Evolutionary conservation across 1,139 yeast species (phyloP).

Genomic region (Diutina pseudorugosa): DNA sequence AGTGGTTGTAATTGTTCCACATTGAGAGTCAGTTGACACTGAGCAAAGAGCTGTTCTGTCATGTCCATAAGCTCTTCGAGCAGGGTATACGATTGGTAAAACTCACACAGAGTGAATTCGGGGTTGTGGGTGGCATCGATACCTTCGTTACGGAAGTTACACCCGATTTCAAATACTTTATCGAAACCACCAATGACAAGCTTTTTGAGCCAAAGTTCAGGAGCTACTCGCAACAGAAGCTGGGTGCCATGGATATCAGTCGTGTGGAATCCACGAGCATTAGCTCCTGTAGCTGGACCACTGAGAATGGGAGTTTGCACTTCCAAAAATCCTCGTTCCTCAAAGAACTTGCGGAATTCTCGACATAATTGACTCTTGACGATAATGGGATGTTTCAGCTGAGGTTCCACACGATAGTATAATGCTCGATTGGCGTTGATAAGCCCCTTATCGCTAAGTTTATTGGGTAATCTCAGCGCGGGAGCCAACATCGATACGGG

Average conservation of each 20-base stretch:
- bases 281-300: constrained; percentile 71
- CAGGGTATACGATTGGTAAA: constrained; percentile 70
- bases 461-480: constrained; percentile 53
- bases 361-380: constrained; percentile 43
- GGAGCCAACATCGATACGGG: constrained; percentile 51
- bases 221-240: constrained; percentile 74
- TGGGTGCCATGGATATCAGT: constrained; percentile 28
- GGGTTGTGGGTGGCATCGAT: constrained; percentile 91
- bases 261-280: constrained; percentile 74
- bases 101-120: constrained; percentile 89
- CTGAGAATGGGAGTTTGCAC: constrained; percentile 82
- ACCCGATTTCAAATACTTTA: constrained; percentile 76
- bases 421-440: constrained; percentile 61
- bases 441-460: constrained; percentile 39
- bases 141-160: constrained; percentile 83
- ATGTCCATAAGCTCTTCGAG: constrained; percentile 54
- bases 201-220: constrained; percentile 86
- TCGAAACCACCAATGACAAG: constrained; percentile 78
- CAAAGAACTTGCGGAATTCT: constrained; percentile 46
- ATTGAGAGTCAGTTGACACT: constrained; percentile 12
- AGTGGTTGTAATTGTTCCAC: constrained; percentile 8
- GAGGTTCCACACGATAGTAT: constrained; percentile 54
- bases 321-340: constrained; percentile 50
- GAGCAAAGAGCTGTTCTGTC: constrained; percentile 46
- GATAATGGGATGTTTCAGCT: constrained; percentile 35